A percentile compares a stretch with the other conserved stretches of the same genome.
Conservation (phyloP, 1,284 basidiomycete genomes). For the Sanghuangporus baumii region DNA sequence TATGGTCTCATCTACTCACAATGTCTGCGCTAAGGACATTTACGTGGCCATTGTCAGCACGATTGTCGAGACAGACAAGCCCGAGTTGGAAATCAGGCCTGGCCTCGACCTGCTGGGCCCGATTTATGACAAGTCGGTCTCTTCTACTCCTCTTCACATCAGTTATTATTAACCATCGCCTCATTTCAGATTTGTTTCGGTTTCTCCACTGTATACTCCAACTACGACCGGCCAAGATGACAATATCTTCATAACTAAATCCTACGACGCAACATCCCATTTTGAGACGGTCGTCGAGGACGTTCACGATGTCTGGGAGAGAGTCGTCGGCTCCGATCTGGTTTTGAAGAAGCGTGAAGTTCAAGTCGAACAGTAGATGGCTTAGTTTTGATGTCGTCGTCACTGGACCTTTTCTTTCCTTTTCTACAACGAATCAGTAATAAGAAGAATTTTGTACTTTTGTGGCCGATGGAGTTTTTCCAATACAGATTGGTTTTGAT, state of each 20-base stretch:
- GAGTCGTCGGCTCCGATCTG: constrained; percentile 70
- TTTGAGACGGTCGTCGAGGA: constrained; percentile 98
- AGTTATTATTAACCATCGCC: neutral
- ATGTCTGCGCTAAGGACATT: constrained; percentile 92
- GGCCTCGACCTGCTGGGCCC: constrained; percentile 91
- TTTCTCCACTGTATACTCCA: constrained; percentile 87
- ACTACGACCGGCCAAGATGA: constrained; percentile 77
- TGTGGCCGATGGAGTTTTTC: neutral
- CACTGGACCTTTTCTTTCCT: constrained; percentile 18
- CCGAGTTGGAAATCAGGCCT: constrained; percentile 89
- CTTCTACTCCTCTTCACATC: neutral
- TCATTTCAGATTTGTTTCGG: constrained; percentile 77
- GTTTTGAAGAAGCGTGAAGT: constrained; percentile 82
- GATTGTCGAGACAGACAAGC: constrained; percentile 92
- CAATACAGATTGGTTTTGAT: neutral
- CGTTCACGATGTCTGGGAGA: constrained; percentile 89
- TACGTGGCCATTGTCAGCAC: constrained; percentile 98
- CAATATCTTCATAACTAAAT: constrained; percentile 95
- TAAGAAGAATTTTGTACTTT: constrained; percentile 6
- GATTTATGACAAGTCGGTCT: constrained; percentile 87
- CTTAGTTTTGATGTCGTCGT: constrained; percentile 8
- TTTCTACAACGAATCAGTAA: constrained; percentile 14
- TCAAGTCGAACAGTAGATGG: constrained; percentile 50
- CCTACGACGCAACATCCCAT: constrained; percentile 98
- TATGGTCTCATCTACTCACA: constrained; percentile 94